A percentile compares a stretch with the other conserved stretches of the same genome.
Conservation (phyloP, 768 basidiomycete genomes). For the Naematelia aurantialba region DNA sequence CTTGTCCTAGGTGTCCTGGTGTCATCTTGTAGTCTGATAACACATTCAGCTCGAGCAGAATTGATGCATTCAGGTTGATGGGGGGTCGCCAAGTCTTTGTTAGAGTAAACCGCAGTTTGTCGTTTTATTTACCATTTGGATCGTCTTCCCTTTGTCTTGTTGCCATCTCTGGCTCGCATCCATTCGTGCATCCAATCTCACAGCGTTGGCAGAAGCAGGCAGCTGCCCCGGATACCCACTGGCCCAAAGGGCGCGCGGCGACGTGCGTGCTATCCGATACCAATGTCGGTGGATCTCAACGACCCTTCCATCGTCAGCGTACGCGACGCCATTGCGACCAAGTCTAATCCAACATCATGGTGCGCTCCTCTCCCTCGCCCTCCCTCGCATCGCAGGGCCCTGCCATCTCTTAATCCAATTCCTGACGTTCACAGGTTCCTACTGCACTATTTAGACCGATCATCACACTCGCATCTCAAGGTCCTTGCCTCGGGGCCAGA, state of each 20-base stretch:
- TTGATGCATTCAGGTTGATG: no score
- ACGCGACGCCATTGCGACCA: conserved; percentile 12
- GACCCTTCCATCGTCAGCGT: conserved; percentile 24
- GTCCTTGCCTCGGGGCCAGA: conserved; percentile 18
- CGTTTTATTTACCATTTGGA: no score
- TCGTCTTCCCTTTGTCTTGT: no score
- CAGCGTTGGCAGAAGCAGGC: no score
- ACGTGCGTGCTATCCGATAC: no score
- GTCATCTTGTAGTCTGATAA: background rate
- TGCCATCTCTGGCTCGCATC: no score
- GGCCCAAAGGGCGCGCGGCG: no score
- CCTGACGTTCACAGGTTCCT: conserved; percentile 21
- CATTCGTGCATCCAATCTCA: no score
- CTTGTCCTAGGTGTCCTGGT: background rate
- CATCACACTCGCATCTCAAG: conserved; percentile 7
- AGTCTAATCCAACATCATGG: conserved; percentile 25
- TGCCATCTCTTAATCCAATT: background rate
- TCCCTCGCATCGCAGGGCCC: background rate
- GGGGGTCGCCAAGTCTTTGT: background rate
- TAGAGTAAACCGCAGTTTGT: no score
- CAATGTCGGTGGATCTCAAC: conserved; percentile 36
- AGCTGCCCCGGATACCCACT: no score
- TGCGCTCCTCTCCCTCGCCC: conserved; percentile 9
- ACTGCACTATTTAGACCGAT: conserved; percentile 20
- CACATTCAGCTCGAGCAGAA: background rate